A percentile compares a stretch with the other conserved stretches of the same genome.
These are phyloP conservation scores for Capsicum baccatum DNA, from an alignment of 257 asterid species.

Conservation along the genomic window DNA sequence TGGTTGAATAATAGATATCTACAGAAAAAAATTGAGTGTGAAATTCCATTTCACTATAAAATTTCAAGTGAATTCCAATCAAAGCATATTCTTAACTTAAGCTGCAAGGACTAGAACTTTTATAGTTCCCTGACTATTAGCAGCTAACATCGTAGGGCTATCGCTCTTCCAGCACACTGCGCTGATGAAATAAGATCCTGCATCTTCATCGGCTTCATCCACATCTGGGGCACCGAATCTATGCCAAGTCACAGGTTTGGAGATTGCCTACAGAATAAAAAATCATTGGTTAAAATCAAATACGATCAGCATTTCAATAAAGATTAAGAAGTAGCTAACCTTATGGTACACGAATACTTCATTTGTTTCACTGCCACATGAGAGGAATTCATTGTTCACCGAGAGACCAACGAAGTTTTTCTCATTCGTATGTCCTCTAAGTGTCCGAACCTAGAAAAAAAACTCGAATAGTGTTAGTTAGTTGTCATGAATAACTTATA, in stretches of 20 bases:
- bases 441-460: constrained; percentile 43
- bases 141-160: constrained; percentile 51
- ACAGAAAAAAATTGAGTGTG: constrained; percentile 23
- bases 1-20: constrained; percentile 24
- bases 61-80: constrained; percentile 21
- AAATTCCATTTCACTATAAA: background rate
- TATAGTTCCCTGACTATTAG: constrained; percentile 53
- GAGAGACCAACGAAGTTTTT: constrained; percentile 55
- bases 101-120: constrained; percentile 48
- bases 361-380: constrained; percentile 58
- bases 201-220: constrained; percentile 46
- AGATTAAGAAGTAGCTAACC: constrained; percentile 33
- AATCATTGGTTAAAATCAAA: constrained; percentile 10
- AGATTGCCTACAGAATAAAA: constrained; percentile 36
- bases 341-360: constrained; percentile 55
- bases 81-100: constrained; percentile 23
- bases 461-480: background rate
- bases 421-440: constrained; percentile 58
- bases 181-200: constrained; percentile 44
- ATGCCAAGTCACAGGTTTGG: constrained; percentile 51
- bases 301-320: background rate
- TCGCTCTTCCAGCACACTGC: constrained; percentile 58
- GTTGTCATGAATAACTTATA: background rate
- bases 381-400: constrained; percentile 47
- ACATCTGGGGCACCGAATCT: constrained; percentile 44